phyloP scores from a whole-genome alignment of 75 land plant genomes.

The Pinus tabuliformis region DNA sequence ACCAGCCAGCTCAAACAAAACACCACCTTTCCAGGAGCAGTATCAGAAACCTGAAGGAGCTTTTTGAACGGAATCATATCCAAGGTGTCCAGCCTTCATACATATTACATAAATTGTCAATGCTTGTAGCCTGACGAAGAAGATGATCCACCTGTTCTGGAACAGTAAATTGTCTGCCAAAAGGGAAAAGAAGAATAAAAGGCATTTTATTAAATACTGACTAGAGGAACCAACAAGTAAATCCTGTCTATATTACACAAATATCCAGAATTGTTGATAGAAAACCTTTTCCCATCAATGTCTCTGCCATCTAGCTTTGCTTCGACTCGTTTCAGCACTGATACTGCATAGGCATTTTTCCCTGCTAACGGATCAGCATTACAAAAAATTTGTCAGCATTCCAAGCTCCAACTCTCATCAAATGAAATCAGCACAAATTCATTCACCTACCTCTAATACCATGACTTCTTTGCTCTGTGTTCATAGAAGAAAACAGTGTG shows the following conservation, averaged over 20 bases:
- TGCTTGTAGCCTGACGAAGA: constrained; percentile 82
- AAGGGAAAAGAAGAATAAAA: constrained; percentile 2
- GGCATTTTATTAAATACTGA: not conserved
- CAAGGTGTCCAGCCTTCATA: constrained; percentile 99
- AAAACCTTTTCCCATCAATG: constrained; percentile 67
- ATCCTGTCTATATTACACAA: not conserved
- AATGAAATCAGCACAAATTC: not conserved
- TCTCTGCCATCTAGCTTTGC: constrained; percentile 87
- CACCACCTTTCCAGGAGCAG: not conserved
- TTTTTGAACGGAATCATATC: constrained; percentile 51
- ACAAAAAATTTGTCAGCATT: not conserved
- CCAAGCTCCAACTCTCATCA: not conserved
- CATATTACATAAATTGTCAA: constrained; percentile 98
- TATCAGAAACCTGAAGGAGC: not conserved
- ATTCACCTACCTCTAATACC: constrained; percentile 30
- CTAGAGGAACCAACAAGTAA: not conserved
- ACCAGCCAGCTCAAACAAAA: not conserved
- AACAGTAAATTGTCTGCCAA: constrained; percentile 63
- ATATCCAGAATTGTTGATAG: constrained; percentile 1
- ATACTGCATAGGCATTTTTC: constrained; percentile 90
- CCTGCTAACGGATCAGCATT: constrained; percentile 29
- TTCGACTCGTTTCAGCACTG: constrained; percentile 81
- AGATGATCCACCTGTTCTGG: constrained; percentile 94
- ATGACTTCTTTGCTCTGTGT: constrained; percentile 19
- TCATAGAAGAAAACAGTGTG: constrained; percentile 4